Conservation (phyloP, 1,284 basidiomycete species). For the Malassezia cuniculi region DNA sequence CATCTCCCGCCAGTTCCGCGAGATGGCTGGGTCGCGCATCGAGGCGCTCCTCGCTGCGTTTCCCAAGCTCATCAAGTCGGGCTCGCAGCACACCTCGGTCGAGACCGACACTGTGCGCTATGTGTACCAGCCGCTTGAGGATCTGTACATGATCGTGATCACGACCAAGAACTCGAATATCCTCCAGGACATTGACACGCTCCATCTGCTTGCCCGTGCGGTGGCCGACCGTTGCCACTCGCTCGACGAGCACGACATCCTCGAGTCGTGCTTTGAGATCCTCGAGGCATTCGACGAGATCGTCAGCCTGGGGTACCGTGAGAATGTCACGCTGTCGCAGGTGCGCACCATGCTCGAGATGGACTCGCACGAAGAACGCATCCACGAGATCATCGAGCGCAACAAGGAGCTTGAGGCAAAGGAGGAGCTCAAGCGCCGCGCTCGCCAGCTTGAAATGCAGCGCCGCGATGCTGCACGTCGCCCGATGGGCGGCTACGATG, state of each 20-base stretch:
- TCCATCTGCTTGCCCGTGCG: constrained; percentile 83
- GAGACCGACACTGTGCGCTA: constrained; percentile 54
- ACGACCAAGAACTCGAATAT: constrained; percentile 98
- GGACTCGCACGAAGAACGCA: constrained; percentile 99
- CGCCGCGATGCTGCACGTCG: constrained; percentile 52
- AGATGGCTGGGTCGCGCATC: constrained; percentile 80
- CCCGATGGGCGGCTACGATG: constrained; percentile 18
- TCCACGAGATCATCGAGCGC: constrained; percentile 95
- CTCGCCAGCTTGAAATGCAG: constrained; percentile 97
- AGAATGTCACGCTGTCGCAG: constrained; percentile 81
- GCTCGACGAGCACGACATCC: constrained; percentile 77
- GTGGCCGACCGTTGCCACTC: constrained; percentile 68
- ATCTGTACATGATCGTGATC: constrained; percentile 92
- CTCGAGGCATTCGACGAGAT: constrained; percentile 95
- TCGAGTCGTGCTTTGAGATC: constrained; percentile 84
- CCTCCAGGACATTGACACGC: constrained; percentile 90
- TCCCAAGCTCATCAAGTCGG: constrained; percentile 90
- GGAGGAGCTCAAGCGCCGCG: constrained; percentile 93
- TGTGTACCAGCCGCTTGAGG: constrained; percentile 95
- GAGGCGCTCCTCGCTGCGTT: constrained; percentile 92
- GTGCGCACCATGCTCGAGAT: constrained; percentile 87
- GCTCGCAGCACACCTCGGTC: constrained; percentile 86
- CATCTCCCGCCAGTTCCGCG: constrained; percentile 88
- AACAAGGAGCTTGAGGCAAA: constrained; percentile 99
- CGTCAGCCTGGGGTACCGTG: constrained; percentile 82